Evolutionary conservation across 2,329 filamentous ascomycete species (phyloP).

Genomic region (Onygenales sp.): DNA sequence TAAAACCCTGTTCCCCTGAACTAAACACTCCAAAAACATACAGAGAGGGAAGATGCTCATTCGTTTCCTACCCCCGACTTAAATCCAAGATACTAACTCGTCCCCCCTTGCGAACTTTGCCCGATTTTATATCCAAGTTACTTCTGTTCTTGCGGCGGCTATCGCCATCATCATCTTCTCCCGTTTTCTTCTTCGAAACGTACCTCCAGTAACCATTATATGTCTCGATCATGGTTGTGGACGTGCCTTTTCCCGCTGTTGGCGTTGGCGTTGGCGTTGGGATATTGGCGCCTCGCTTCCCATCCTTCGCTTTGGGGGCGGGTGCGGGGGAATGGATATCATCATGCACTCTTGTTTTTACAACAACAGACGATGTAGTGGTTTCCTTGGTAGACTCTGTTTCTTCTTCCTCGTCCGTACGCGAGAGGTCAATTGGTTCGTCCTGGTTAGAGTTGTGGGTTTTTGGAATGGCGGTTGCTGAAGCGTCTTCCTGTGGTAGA

Average conservation of each 20-base stretch:
- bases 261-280: neutral
- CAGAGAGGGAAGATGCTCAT: neutral
- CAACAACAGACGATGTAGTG: neutral
- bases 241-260: neutral
- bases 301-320: neutral
- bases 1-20: no score
- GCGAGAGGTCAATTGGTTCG: neutral
- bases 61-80: neutral
- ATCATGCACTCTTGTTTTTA: neutral
- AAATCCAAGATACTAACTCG: constrained; percentile 4
- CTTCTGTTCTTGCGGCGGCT: neutral
- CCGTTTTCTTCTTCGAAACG: neutral
- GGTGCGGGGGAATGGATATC: neutral
- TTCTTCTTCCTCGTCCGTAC: neutral
- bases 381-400: neutral
- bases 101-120: neutral
- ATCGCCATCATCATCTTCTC: neutral
- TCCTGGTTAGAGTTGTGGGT: neutral
- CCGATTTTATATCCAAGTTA: neutral
- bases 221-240: neutral
- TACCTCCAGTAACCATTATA: constrained; percentile 2
- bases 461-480: neutral
- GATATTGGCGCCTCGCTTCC: neutral
- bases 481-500: neutral
- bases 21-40: neutral